Evolutionary conservation across 2,329 filamentous ascomycete species (phyloP).

Genomic region (Ophiostoma sp.): DNA sequence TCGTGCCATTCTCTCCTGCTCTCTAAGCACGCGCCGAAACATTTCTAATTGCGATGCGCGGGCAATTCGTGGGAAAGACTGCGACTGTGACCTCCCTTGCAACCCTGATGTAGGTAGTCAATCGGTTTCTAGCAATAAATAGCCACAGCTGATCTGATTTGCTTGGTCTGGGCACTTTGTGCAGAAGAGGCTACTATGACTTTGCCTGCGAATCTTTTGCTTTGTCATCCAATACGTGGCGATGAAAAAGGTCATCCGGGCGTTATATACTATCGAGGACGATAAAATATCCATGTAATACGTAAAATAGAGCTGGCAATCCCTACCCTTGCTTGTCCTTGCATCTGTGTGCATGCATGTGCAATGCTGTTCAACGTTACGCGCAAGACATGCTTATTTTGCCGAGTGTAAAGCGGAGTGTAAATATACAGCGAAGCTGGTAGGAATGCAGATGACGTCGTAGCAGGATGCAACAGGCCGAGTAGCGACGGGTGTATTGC

Average conservation of each 20-base stretch:
- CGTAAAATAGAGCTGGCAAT: not conserved
- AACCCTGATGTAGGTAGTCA: no score
- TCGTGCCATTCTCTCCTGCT: not conserved
- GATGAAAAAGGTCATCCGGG: not conserved
- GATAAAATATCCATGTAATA: not conserved
- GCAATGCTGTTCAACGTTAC: not conserved
- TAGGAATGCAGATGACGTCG: not conserved
- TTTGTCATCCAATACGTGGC: not conserved
- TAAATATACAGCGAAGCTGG: not conserved
- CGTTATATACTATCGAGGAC: not conserved
- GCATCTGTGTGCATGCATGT: not conserved
- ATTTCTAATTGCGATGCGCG: not conserved
- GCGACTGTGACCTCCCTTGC: not conserved
- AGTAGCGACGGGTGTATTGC: no score
- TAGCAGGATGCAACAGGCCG: not conserved
- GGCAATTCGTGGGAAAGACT: not conserved
- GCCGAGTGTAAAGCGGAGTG: not conserved
- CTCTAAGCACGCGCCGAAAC: no score
- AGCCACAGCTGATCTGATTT: not conserved
- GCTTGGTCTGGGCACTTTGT: not conserved
- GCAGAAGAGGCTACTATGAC: not conserved
- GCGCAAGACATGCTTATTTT: slow-evolving; percentile 3
- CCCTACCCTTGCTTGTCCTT: not conserved
- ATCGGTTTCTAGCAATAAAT: not conserved
- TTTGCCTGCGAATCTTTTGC: not conserved